phyloP scores from a whole-genome alignment of 495 filamentous ascomycete species.

The Hypoxylon crocopeplum region DNA sequence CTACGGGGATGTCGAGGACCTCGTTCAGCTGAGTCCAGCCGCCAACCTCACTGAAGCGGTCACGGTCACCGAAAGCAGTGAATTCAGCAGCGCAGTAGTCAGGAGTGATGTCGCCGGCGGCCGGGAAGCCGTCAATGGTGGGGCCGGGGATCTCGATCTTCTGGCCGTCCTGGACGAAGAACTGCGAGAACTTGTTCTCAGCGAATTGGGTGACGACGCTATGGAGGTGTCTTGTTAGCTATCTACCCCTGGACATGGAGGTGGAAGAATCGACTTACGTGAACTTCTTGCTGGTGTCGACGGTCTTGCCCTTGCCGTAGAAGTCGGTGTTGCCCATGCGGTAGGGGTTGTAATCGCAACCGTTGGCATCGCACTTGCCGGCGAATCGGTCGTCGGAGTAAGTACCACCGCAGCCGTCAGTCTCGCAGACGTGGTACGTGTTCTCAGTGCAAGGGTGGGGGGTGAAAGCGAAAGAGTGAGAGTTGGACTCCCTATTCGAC shows the following conservation, averaged over 20 bases:
- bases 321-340: slow-evolving; percentile 67
- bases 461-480: slow-evolving; percentile 65
- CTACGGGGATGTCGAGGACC: slow-evolving; percentile 66
- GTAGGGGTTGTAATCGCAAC: slow-evolving; percentile 82
- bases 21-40: slow-evolving; percentile 65
- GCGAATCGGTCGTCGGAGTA: slow-evolving; percentile 57
- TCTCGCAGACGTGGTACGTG: slow-evolving; percentile 62
- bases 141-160: slow-evolving; percentile 67
- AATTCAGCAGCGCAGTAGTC: slow-evolving; percentile 68
- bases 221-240: slow-evolving; percentile 1
- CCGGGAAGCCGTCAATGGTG: slow-evolving; percentile 54
- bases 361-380: slow-evolving; percentile 73
- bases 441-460: slow-evolving; percentile 71
- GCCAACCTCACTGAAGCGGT: slow-evolving; percentile 66
- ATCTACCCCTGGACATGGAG: background rate
- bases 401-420: slow-evolving; percentile 57
- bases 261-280: slow-evolving; percentile 47
- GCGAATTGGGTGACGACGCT: slow-evolving; percentile 81
- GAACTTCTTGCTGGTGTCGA: slow-evolving; percentile 71
- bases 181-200: slow-evolving; percentile 67
- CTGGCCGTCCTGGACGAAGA: slow-evolving; percentile 74
- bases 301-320: slow-evolving; percentile 65
- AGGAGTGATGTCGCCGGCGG: slow-evolving; percentile 63
- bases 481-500: slow-evolving; percentile 65
- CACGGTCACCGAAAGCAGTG: slow-evolving; percentile 64